A percentile compares a stretch with the other conserved stretches of the same genome.
Evolutionary conservation across 2,329 filamentous ascomycete genomes (phyloP).

Genomic region (Talaromyces sp.): DNA sequence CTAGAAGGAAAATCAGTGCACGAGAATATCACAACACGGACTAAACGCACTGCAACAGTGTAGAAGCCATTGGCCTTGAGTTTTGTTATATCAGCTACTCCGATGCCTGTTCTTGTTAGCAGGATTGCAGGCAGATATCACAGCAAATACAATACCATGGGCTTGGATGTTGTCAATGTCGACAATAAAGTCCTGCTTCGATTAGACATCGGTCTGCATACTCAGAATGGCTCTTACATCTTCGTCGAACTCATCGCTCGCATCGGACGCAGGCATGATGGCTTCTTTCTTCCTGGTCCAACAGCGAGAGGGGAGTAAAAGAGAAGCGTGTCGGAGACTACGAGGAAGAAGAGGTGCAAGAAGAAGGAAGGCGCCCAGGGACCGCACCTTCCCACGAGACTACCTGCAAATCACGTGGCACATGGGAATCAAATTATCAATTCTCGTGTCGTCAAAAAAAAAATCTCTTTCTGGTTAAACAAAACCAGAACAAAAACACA

Average conservation of each 20-base stretch:
- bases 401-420: background rate
- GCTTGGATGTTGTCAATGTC: conserved; percentile 63
- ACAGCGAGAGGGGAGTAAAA: background rate
- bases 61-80: conserved; percentile 58
- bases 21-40: background rate
- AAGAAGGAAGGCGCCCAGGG: background rate
- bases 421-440: background rate
- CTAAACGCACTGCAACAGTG: conserved; percentile 52
- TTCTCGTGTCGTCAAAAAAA: background rate
- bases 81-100: conserved; percentile 60
- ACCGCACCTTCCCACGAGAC: background rate
- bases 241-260: conserved; percentile 48
- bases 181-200: conserved; percentile 52
- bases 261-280: conserved; percentile 48
- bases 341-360: background rate
- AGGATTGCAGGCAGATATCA: background rate
- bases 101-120: conserved; percentile 45
- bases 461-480: background rate
- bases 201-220: background rate
- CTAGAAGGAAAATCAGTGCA: conserved; percentile 27
- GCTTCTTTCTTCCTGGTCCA: background rate
- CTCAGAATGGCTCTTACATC: conserved; percentile 33
- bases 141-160: conserved; percentile 44
- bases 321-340: background rate
- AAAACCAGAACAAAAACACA: background rate